Evolutionary conservation across 2,329 filamentous ascomycete genomes (phyloP).

Genomic region (Elsinoe fawcettii): DNA sequence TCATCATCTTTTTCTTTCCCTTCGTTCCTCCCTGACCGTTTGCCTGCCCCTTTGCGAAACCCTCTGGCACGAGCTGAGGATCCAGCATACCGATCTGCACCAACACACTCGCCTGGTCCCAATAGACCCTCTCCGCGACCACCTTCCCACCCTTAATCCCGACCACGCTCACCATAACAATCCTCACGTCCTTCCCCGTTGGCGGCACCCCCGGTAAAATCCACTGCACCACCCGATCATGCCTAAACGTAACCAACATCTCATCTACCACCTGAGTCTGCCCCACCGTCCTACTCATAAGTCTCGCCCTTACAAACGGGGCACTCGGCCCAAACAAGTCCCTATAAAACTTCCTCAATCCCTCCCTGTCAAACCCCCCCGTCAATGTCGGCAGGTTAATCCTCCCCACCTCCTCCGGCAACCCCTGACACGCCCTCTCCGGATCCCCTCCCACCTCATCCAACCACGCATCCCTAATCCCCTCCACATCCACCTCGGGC

Average conservation of each 20-base stretch:
- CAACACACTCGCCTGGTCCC: conserved; percentile 55
- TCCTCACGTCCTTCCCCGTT: conserved; percentile 49
- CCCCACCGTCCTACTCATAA: conserved; percentile 52
- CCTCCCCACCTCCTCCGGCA: background rate
- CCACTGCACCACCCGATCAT: conserved; percentile 51
- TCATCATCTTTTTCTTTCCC: conserved; percentile 21
- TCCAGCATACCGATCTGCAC: conserved; percentile 52
- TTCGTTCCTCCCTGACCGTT: conserved; percentile 32
- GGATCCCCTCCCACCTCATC: conserved; percentile 6
- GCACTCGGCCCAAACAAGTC: conserved; percentile 48
- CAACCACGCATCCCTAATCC: conserved; percentile 33
- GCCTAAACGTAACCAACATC: conserved; percentile 49
- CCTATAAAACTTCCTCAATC: conserved; percentile 46
- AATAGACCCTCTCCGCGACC: conserved; percentile 52
- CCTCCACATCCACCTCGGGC: conserved; percentile 38
- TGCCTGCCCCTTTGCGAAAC: conserved; percentile 30
- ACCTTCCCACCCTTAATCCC: conserved; percentile 46
- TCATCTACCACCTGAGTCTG: conserved; percentile 55
- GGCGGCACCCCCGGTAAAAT: conserved; percentile 51
- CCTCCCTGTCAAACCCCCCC: conserved; percentile 37
- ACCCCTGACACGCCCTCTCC: background rate
- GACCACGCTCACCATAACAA: conserved; percentile 49
- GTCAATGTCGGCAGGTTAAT: conserved; percentile 40
- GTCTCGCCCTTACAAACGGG: conserved; percentile 45
- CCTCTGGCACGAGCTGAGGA: conserved; percentile 45